A percentile compares a stretch with the other conserved stretches of the same genome.
phyloP scores from a whole-genome alignment of 129 eudicot genomes.

The Sambucus nigra region DNA sequence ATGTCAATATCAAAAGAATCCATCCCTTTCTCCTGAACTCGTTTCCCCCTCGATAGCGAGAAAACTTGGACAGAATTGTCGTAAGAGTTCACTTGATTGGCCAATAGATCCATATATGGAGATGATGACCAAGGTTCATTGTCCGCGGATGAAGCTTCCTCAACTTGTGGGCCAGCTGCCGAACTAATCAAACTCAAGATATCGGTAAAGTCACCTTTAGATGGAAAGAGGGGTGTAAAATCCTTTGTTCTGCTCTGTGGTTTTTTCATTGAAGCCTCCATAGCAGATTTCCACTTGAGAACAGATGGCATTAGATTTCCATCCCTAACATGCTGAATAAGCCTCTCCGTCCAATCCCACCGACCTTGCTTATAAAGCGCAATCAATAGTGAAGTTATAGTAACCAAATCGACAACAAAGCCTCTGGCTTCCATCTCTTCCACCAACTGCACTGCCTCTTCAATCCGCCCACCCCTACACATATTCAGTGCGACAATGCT shows the following conservation, averaged over 20 bases:
- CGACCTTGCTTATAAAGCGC: constrained; percentile 47
- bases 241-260: constrained; percentile 52
- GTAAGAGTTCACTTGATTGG: constrained; percentile 32
- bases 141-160: constrained; percentile 2
- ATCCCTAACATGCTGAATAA: constrained; percentile 56
- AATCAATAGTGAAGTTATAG: constrained; percentile 61
- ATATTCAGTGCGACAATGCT: constrained; percentile 63
- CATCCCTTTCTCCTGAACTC: constrained; percentile 49
- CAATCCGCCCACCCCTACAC: constrained; percentile 49
- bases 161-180: constrained; percentile 1
- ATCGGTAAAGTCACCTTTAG: constrained; percentile 38
- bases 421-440: constrained; percentile 92
- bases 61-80: constrained; percentile 13
- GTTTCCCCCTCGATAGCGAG: constrained; percentile 38
- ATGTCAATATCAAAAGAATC: constrained; percentile 70
- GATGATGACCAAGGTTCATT: constrained; percentile 82
- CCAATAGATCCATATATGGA: constrained; percentile 72
- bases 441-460: constrained; percentile 61
- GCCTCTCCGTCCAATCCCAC: constrained; percentile 48
- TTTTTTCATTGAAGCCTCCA: constrained; percentile 59
- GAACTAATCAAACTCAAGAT: constrained; percentile 32
- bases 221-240: constrained; percentile 59
- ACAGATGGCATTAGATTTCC: constrained; percentile 45
- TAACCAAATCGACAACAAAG: constrained; percentile 73
- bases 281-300: constrained; percentile 63